These are phyloP conservation scores for Fusarium beomiforme DNA, from an alignment of 2,329 filamentous ascomycete genomes.

Conservation along the genomic window DNA sequence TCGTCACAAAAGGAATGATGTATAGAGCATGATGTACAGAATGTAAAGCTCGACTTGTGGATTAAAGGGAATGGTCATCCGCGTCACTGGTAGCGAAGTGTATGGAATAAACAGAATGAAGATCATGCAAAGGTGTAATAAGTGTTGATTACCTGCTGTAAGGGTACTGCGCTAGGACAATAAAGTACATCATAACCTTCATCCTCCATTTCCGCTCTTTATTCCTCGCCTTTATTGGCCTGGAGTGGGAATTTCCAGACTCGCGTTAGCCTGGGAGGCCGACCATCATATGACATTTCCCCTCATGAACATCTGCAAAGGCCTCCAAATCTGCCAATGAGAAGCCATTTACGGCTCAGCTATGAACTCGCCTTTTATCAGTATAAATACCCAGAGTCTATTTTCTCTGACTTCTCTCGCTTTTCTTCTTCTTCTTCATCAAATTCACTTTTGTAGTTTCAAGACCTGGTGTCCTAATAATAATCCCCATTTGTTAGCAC, in stretches of 20 bases:
- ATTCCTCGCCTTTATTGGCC: rapidly evolving
- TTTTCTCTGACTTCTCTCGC: rapidly evolving
- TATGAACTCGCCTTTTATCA: neutral
- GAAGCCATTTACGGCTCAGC: neutral
- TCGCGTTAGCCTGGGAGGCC: slow-evolving; percentile 8
- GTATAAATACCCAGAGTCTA: neutral
- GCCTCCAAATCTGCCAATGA: slow-evolving; percentile 23
- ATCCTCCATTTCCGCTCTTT: neutral
- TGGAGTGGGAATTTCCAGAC: neutral
- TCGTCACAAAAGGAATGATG: no score
- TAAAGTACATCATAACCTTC: rapidly evolving
- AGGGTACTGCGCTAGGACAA: neutral
- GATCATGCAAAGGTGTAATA: no score
- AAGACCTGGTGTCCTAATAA: neutral
- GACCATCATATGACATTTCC: slow-evolving; percentile 1
- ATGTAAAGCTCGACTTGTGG: no score
- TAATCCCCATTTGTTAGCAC: neutral
- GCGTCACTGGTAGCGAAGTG: no score
- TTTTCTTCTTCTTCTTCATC: neutral
- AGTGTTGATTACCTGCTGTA: no score
- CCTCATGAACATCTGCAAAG: slow-evolving; percentile 12
- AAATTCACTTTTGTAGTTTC: neutral
- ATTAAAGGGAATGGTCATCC: no score
- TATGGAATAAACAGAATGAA: no score
- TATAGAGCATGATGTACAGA: no score